These are phyloP conservation scores for Glutinoglossum americanum DNA, from an alignment of 495 filamentous ascomycete genomes.

Conservation along the genomic window DNA sequence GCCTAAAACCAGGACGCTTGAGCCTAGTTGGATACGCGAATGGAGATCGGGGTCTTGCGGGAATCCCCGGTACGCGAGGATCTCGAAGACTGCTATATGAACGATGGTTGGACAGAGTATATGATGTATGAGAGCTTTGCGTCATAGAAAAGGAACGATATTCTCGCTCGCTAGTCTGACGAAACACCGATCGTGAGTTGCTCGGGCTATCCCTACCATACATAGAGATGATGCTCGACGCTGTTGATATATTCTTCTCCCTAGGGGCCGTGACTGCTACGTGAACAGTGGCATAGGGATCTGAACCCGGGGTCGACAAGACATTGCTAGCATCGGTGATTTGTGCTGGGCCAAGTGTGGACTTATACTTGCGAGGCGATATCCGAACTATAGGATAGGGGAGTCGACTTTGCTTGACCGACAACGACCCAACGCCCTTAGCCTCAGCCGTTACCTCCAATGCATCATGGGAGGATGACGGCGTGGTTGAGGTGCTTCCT, in stretches of 20 bases:
- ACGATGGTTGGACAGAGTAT: conserved; percentile 26
- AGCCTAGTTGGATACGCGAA: not conserved
- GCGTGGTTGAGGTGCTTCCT: not conserved
- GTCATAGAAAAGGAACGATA: conserved; percentile 38
- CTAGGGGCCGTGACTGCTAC: not conserved
- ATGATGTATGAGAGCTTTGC: conserved; percentile 24
- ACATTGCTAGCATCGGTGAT: not conserved
- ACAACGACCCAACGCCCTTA: not conserved
- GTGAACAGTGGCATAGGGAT: not conserved
- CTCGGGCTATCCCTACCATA: not conserved
- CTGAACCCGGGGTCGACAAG: not conserved
- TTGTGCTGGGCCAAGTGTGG: not conserved
- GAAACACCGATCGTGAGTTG: not conserved
- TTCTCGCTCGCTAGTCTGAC: conserved; percentile 17
- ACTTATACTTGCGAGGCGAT: not conserved
- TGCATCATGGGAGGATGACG: not conserved
- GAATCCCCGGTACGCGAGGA: conserved; percentile 11
- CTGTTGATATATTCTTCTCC: conserved; percentile 6
- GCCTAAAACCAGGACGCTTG: not conserved
- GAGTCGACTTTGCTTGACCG: not conserved
- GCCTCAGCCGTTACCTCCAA: not conserved
- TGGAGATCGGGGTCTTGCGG: not conserved
- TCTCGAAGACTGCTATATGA: conserved; percentile 30
- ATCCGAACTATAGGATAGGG: not conserved
- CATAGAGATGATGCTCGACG: conserved; percentile 20